Percentiles rank a stretch among this genome's conserved stretches.
phyloP scores from a whole-genome alignment of 179 eudicot species.

The Nepenthes alata region DNA sequence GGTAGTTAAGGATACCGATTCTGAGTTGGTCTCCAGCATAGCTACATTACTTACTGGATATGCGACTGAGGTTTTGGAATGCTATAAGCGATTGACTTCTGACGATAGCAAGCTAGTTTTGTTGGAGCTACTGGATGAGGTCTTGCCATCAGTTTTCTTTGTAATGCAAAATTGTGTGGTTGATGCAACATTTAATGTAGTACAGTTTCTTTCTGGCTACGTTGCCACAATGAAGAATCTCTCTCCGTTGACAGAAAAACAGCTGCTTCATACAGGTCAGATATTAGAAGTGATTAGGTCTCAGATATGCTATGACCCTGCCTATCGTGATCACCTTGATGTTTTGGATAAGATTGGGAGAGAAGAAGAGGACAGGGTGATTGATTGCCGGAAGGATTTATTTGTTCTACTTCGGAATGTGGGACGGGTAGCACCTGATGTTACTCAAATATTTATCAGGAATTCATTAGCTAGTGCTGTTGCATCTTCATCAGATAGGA shows the following conservation, averaged over 20 bases:
- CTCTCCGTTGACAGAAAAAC: constrained; percentile 53
- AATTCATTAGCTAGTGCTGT: constrained; percentile 61
- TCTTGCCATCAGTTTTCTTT: constrained; percentile 76
- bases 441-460: constrained; percentile 64
- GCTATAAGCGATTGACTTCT: constrained; percentile 46
- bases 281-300: constrained; percentile 77
- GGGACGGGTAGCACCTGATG: constrained; percentile 90
- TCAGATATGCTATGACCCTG: constrained; percentile 66
- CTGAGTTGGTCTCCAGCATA: constrained; percentile 59
- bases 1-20: constrained; percentile 46
- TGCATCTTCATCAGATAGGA: constrained; percentile 51
- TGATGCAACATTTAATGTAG: constrained; percentile 56
- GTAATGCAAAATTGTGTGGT: constrained; percentile 63
- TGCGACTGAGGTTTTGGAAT: constrained; percentile 74
- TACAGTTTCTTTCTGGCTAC: constrained; percentile 80
- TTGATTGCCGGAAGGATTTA: constrained; percentile 74
- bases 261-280: constrained; percentile 64
- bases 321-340: constrained; percentile 67
- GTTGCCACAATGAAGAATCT: constrained; percentile 76
- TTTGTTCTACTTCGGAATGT: constrained; percentile 71
- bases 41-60: constrained; percentile 79
- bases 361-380: constrained; percentile 95
- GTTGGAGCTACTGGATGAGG: constrained; percentile 69
- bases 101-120: constrained; percentile 53
- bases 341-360: constrained; percentile 64